Conservation (phyloP, 352 stramenopile genomes). For the Pythium monospermum region DNA sequence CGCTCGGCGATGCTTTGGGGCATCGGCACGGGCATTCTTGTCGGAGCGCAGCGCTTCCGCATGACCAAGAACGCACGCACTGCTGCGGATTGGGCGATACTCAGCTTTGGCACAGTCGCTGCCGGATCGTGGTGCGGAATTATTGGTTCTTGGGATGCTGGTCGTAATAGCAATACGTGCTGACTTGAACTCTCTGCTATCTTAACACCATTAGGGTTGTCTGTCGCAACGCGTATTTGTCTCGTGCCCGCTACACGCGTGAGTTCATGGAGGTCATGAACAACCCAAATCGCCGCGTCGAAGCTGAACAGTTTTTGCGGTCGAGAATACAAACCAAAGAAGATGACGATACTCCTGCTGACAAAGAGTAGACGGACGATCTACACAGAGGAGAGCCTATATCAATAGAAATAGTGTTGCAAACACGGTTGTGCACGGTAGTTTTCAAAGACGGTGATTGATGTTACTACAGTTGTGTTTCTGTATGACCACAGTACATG, state of each 20-base stretch:
- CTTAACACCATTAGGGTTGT: constrained; percentile 34
- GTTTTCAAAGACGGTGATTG: no score
- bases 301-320: constrained; percentile 72
- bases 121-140: constrained; percentile 45
- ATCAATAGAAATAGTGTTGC: no score
- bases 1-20: constrained; percentile 75
- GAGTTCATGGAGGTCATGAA: constrained; percentile 86
- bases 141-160: background rate
- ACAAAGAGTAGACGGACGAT: no score
- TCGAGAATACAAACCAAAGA: constrained; percentile 48
- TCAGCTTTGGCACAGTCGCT: constrained; percentile 54
- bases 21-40: constrained; percentile 48
- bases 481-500: no score
- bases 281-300: constrained; percentile 59
- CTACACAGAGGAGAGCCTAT: no score
- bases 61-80: constrained; percentile 46
- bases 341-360: background rate
- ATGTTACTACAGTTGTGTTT: no score
- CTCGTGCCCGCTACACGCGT: constrained; percentile 50
- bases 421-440: no score
- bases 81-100: constrained; percentile 61
- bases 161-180: no score
- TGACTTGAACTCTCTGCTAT: no score
- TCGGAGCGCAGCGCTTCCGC: constrained; percentile 69
- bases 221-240: constrained; percentile 49